A percentile compares a stretch with the other conserved stretches of the same genome.
These are phyloP conservation scores for Phaeoacremonium minimum DNA, from an alignment of 2,329 filamentous ascomycete species.

Conservation along the genomic window DNA sequence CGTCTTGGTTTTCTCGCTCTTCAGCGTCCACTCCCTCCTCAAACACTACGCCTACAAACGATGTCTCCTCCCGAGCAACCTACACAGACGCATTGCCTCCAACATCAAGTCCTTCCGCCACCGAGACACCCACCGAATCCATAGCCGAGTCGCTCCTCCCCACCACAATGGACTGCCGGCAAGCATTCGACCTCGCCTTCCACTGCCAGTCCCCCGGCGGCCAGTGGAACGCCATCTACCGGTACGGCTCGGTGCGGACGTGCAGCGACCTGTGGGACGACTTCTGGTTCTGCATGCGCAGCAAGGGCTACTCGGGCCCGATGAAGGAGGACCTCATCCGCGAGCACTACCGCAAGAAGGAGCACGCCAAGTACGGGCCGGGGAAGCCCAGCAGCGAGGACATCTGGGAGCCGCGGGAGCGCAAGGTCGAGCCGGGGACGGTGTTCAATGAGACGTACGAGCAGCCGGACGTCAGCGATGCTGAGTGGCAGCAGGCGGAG, in stretches of 20 bases:
- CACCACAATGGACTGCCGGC: constrained; percentile 79
- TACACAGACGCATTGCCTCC: constrained; percentile 9
- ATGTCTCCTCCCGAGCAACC: constrained; percentile 17
- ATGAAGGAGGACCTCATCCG: constrained; percentile 59
- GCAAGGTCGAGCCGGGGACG: constrained; percentile 47
- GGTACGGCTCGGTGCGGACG: constrained; percentile 69
- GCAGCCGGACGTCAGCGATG: constrained; percentile 31
- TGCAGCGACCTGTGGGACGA: constrained; percentile 88
- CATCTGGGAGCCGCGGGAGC: constrained; percentile 74
- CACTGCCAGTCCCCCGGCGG: constrained; percentile 90
- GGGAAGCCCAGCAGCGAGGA: constrained; percentile 76
- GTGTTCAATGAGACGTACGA: constrained; percentile 39
- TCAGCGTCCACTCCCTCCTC: constrained; percentile 15
- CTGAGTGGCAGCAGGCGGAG: constrained; percentile 34
- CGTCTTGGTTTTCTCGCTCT: constrained; percentile 24
- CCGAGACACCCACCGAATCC: constrained; percentile 21
- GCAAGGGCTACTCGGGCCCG: constrained; percentile 56
- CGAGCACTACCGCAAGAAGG: constrained; percentile 64
- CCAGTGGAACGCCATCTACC: constrained; percentile 89
- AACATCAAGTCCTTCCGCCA: constrained; percentile 7
- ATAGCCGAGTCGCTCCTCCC: constrained; percentile 70
- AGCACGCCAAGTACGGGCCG: constrained; percentile 58
- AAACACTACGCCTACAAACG: constrained; percentile 12
- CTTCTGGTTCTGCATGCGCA: constrained; percentile 98
- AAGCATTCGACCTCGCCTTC: constrained; percentile 89